Evolutionary conservation across 1,284 basidiomycete species (phyloP).

Genomic region (Apiotrichum domesticum): DNA sequence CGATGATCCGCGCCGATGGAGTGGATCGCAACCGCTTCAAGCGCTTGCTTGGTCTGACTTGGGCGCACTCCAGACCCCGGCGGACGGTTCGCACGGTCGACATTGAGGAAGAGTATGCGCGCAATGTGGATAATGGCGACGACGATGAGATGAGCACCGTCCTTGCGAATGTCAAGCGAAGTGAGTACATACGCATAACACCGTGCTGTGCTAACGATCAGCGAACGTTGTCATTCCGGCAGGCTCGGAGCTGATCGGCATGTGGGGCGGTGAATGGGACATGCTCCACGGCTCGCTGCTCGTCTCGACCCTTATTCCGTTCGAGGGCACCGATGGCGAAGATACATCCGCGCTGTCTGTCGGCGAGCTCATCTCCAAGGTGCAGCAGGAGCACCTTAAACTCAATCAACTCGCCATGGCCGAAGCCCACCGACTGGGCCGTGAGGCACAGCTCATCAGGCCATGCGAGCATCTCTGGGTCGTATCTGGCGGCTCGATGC

Average conservation of each 20-base stretch:
- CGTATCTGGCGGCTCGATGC: conserved; percentile 40
- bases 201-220: conserved; percentile 7
- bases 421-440: conserved; percentile 14
- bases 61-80: conserved; percentile 41
- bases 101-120: conserved; percentile 40
- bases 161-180: conserved; percentile 38
- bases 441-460: conserved; percentile 26
- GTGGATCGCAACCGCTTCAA: conserved; percentile 37
- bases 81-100: conserved; percentile 38
- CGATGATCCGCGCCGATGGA: conserved; percentile 39
- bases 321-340: conserved; percentile 47
- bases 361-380: conserved; percentile 45
- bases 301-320: conserved; percentile 45
- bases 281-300: conserved; percentile 44
- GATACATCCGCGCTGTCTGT: conserved; percentile 42
- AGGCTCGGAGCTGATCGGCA: conserved; percentile 43
- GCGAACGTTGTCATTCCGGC: conserved; percentile 43
- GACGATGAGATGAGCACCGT: conserved; percentile 40
- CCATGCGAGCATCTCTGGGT: conserved; percentile 46
- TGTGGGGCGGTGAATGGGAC: conserved; percentile 48
- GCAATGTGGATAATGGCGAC: conserved; percentile 27
- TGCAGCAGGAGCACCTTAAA: conserved; percentile 29
- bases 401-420: conserved; percentile 31
- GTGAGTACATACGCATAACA: conserved; percentile 19
- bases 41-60: conserved; percentile 40